Evolutionary conservation across 805 yeast species (phyloP).

Genomic region (Citeromyces nyonsensis): DNA sequence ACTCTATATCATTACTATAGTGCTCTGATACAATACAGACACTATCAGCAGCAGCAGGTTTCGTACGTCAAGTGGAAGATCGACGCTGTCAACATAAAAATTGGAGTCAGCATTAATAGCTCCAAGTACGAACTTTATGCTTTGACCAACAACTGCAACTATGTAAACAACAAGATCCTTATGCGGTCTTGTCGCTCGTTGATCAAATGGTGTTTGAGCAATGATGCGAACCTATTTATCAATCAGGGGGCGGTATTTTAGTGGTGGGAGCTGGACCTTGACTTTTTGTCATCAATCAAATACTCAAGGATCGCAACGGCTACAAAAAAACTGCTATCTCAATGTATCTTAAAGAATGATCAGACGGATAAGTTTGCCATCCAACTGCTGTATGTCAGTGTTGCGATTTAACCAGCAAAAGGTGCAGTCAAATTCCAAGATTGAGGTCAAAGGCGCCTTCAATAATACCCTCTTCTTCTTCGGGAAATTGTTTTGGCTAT

Average conservation of each 20-base stretch:
- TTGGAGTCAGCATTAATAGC: conserved; percentile 12
- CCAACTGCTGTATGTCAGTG: too few species aligned
- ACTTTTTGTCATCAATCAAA: too few species aligned
- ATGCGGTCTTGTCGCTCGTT: conserved; percentile 47
- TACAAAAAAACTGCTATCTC: too few species aligned
- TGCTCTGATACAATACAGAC: conserved; percentile 1
- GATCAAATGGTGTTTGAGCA: conserved; percentile 61
- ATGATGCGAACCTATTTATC: conserved; percentile 58
- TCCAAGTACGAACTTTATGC: conserved; percentile 43
- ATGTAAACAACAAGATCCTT: conserved; percentile 37
- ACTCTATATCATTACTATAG: neutral
- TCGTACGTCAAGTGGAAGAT: conserved; percentile 11
- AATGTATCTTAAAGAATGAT: too few species aligned
- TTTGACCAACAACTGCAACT: conserved; percentile 32
- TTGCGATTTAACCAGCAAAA: too few species aligned
- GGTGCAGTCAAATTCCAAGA: too few species aligned
- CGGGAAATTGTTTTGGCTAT: too few species aligned
- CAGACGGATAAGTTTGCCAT: too few species aligned
- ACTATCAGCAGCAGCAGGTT: conserved; percentile 3
- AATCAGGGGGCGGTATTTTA: conserved; percentile 58
- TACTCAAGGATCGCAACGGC: too few species aligned
- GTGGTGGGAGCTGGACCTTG: too few species aligned
- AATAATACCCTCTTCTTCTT: too few species aligned
- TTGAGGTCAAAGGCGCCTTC: too few species aligned
- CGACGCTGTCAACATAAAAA: conserved; percentile 6